These are phyloP conservation scores for Akanthomyces dipterigenus DNA, from an alignment of 2,329 filamentous ascomycete genomes.

Conservation along the genomic window DNA sequence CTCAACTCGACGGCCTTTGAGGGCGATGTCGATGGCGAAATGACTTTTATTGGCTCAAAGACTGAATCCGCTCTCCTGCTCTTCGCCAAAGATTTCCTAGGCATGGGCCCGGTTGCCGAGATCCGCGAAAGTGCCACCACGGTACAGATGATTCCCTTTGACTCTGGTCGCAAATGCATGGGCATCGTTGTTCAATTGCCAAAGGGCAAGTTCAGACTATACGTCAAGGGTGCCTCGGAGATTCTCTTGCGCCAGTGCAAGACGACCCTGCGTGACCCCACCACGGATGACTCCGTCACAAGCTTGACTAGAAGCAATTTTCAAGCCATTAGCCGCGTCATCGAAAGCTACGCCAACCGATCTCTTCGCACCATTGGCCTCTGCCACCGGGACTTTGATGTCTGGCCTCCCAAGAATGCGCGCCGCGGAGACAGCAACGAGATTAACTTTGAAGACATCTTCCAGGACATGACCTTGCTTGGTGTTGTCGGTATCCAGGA, in stretches of 20 bases:
- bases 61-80: conserved; percentile 70
- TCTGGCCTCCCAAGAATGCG: conserved; percentile 69
- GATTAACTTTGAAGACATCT: conserved; percentile 60
- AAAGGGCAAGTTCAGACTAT: conserved; percentile 47
- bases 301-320: conserved; percentile 46
- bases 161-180: conserved; percentile 70
- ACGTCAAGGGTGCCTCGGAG: conserved; percentile 59
- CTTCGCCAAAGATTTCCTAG: conserved; percentile 59
- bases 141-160: conserved; percentile 66
- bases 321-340: conserved; percentile 56
- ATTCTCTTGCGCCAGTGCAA: conserved; percentile 54
- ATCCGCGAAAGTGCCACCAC: conserved; percentile 54
- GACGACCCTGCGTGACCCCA: conserved; percentile 43
- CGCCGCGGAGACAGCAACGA: conserved; percentile 49
- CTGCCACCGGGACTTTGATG: conserved; percentile 74
- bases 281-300: conserved; percentile 34
- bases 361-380: conserved; percentile 82
- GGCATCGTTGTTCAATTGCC: conserved; percentile 49
- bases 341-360: conserved; percentile 69
- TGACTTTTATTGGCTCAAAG: conserved; percentile 68
- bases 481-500: conserved; percentile 76
- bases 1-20: conserved; percentile 72
- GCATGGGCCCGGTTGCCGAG: conserved; percentile 58
- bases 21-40: conserved; percentile 59
- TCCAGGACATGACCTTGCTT: conserved; percentile 60